phyloP scores from a whole-genome alignment of 2,329 filamentous ascomycete species.

The Metarhizium rileyi region DNA sequence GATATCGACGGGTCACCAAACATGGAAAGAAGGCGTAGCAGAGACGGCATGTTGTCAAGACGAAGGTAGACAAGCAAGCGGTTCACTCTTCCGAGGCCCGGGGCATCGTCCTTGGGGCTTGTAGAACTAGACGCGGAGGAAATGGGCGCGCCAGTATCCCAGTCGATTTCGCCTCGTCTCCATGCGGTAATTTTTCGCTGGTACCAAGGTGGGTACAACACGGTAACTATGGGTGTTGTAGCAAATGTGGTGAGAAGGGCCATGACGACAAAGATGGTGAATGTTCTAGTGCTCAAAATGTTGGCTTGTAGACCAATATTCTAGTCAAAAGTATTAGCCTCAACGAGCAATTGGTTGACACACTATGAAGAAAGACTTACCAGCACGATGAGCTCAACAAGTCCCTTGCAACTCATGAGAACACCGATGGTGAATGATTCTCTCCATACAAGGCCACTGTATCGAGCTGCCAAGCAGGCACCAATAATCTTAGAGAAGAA shows the following conservation, averaged over 20 bases:
- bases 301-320: constrained; percentile 72
- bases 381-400: constrained; percentile 90
- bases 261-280: constrained; percentile 95
- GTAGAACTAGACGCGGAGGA: constrained; percentile 8
- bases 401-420: constrained; percentile 92
- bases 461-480: constrained; percentile 65
- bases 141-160: constrained; percentile 39
- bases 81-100: constrained; percentile 31
- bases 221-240: constrained; percentile 66
- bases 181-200: constrained; percentile 41
- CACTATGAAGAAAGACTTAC: constrained; percentile 36
- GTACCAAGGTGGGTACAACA: constrained; percentile 61
- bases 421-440: constrained; percentile 82
- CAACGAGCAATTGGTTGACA: no score
- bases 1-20: constrained; percentile 43
- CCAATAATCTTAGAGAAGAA: constrained; percentile 80
- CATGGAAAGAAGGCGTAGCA: constrained; percentile 75
- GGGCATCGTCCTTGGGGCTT: constrained; percentile 2
- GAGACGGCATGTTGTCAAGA: constrained; percentile 70
- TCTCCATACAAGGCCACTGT: constrained; percentile 75
- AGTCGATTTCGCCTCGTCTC: constrained; percentile 84
- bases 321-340: constrained; percentile 19
- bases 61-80: constrained; percentile 73
- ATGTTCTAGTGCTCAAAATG: constrained; percentile 71
- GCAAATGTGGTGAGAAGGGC: constrained; percentile 76